Evolutionary conservation across 257 asterid species (phyloP).

Genomic region (Solanum appendiculatum): DNA sequence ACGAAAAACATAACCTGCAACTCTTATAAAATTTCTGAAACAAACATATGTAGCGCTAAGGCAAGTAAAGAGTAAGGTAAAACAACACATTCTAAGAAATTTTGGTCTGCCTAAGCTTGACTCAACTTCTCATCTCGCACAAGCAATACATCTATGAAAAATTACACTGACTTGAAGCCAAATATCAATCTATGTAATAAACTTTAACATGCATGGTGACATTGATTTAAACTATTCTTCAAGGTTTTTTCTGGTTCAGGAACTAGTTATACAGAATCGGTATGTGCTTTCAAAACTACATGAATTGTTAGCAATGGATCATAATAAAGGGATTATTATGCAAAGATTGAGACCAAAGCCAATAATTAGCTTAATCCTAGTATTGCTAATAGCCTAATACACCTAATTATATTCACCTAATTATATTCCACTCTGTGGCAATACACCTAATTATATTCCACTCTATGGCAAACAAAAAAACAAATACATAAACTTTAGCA

Average conservation of each 20-base stretch:
- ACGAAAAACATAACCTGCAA: neutral
- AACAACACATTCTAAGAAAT: neutral
- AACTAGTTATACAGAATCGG: neutral
- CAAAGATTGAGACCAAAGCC: neutral
- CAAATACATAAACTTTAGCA: neutral
- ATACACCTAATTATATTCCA: neutral
- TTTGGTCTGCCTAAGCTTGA: neutral
- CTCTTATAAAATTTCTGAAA: neutral
- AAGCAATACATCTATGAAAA: neutral
- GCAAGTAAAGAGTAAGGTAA: neutral
- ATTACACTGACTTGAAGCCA: neutral
- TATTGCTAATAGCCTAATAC: neutral
- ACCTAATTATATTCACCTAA: too few relatives aligned
- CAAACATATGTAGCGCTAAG: neutral
- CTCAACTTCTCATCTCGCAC: neutral
- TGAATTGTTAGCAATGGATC: neutral
- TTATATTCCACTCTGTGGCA: neutral
- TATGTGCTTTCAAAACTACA: neutral
- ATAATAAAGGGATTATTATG: neutral
- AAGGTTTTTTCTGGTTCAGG: neutral
- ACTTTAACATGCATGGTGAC: neutral
- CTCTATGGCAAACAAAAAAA: neutral
- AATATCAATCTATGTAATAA: neutral
- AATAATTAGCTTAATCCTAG: neutral
- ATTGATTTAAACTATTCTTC: neutral